phyloP scores from a whole-genome alignment of 495 filamentous ascomycete genomes.

The Rhypophila decipiens region DNA sequence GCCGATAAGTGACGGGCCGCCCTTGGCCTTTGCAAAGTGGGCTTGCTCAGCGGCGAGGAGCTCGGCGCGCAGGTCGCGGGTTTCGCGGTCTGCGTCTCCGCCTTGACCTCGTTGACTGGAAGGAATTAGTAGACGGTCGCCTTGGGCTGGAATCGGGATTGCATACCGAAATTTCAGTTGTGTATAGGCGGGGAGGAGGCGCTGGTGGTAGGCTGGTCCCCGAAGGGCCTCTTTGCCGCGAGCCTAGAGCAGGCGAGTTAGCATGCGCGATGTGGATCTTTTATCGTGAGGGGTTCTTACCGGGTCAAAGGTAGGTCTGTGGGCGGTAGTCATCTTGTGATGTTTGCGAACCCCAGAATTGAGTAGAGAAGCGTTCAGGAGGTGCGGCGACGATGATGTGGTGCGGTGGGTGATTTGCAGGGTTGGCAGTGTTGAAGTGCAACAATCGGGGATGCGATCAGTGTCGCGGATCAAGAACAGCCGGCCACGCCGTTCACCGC shows the following conservation, averaged over 20 bases:
- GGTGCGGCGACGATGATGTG: not conserved
- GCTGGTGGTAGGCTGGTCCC: conserved; percentile 93
- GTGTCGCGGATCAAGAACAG: not conserved
- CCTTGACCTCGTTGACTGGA: conserved; percentile 80
- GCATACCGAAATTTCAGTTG: conserved; percentile 76
- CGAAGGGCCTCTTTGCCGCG: conserved; percentile 91
- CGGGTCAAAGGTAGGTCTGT: conserved; percentile 91
- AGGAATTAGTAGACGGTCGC: not conserved
- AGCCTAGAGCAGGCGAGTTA: conserved; percentile 47
- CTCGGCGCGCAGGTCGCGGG: conserved; percentile 84
- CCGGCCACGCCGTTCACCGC: conserved; percentile 9
- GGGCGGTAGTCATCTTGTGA: conserved; percentile 61
- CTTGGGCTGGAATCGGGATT: not conserved
- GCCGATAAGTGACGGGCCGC: conserved; percentile 36
- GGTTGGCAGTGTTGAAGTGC: conserved; percentile 3
- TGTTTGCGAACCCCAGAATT: too few relatives aligned
- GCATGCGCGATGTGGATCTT: not conserved
- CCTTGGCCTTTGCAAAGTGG: conserved; percentile 79
- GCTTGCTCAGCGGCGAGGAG: conserved; percentile 81
- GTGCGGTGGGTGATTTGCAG: not conserved
- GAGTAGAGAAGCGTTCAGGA: not conserved
- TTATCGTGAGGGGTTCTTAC: conserved; percentile 48
- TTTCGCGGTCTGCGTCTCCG: conserved; percentile 63
- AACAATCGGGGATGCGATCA: not conserved
- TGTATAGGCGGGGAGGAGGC: conserved; percentile 87